A percentile compares a stretch with the other conserved stretches of the same genome.
These are phyloP conservation scores for Raffaelea albimanens DNA, from an alignment of 2,329 filamentous ascomycete genomes.

Conservation along the genomic window DNA sequence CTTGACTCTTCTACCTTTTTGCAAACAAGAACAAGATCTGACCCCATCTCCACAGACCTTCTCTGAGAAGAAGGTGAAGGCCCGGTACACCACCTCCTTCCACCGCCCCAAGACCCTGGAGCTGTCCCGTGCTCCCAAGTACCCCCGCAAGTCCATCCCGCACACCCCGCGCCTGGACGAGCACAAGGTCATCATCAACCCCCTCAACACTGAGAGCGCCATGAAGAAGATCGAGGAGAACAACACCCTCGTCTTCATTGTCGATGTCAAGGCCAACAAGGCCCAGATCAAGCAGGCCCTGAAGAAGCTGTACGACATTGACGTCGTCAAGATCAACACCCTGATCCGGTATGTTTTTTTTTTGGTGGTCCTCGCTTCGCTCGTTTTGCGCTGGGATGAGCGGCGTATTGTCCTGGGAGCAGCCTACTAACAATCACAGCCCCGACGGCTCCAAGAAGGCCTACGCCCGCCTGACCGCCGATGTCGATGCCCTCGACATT, in stretches of 20 bases:
- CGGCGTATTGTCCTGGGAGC: no score
- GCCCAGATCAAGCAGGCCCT: conserved; percentile 96
- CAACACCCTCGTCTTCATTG: conserved; percentile 98
- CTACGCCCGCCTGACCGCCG: conserved; percentile 86
- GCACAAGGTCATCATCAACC: conserved; percentile 96
- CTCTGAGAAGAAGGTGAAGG: conserved; percentile 81
- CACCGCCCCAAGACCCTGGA: conserved; percentile 94
- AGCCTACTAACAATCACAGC: conserved; percentile 35
- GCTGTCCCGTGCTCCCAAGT: conserved; percentile 86
- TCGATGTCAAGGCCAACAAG: conserved; percentile 98
- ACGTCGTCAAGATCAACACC: conserved; percentile 98
- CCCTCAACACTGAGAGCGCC: conserved; percentile 97
- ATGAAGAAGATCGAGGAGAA: conserved; percentile 99
- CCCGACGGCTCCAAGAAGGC: conserved; percentile 99
- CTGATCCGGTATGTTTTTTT: conserved; percentile 67
- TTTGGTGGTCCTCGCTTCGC: neutral
- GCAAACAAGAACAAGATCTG: neutral
- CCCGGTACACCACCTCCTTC: conserved; percentile 89
- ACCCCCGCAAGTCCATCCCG: conserved; percentile 90
- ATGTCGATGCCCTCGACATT: conserved; percentile 98
- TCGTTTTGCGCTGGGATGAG: no score
- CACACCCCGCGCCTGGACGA: conserved; percentile 87
- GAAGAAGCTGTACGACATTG: conserved; percentile 99
- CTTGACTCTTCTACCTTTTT: neutral
- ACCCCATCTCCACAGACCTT: conserved; percentile 28